Percentiles rank a stretch among this genome's conserved stretches.
Conservation (phyloP, 225 moss, liverwort and hornwort genomes). For the Rhytidiadelphus loreus region DNA sequence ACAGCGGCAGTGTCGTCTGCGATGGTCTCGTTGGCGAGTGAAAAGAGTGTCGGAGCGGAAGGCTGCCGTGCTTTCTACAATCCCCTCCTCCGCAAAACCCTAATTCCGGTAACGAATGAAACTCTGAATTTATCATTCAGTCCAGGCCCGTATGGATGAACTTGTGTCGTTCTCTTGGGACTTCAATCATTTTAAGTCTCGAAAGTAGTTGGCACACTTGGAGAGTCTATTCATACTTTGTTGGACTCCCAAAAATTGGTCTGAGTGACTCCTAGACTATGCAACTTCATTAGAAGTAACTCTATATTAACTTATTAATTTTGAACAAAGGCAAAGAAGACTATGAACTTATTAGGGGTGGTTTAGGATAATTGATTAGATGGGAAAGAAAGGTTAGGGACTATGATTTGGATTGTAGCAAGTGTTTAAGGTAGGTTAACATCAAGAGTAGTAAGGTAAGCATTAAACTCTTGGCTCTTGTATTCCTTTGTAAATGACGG, state of each 20-base stretch:
- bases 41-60: accelerated
- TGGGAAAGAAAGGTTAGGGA: too few relatives aligned
- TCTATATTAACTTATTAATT: neutral
- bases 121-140: too few relatives aligned
- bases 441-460: neutral
- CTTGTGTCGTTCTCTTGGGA: neutral
- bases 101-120: neutral
- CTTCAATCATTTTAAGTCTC: too few relatives aligned
- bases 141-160: neutral
- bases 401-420: neutral
- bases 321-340: neutral
- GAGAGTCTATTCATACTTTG: neutral
- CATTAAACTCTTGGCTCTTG: neutral
- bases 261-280: neutral
- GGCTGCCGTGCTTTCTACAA: neutral
- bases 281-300: accelerated
- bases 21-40: neutral
- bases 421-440: neutral
- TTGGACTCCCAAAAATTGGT: accelerated
- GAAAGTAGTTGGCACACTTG: neutral
- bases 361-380: accelerated
- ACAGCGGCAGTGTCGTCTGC: neutral
- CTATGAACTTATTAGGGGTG: neutral
- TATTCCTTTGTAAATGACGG: neutral
- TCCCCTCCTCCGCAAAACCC: neutral